phyloP scores from a whole-genome alignment of 2,329 filamentous ascomycete genomes.

The Ilyonectria destructans region DNA sequence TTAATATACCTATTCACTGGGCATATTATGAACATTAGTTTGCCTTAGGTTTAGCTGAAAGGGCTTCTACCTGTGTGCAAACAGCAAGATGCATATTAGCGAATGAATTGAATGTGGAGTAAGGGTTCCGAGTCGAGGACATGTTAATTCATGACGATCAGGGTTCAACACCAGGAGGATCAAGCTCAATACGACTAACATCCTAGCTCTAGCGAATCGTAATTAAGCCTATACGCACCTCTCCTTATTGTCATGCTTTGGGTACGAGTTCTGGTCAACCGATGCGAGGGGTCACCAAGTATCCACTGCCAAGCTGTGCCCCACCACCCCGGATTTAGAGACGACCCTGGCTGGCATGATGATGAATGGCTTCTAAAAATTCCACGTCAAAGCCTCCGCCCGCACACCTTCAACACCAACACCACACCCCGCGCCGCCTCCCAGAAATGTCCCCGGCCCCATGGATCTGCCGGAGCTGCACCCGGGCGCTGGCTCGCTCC shows the following conservation, averaged over 20 bases:
- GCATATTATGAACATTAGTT: no score
- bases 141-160: no score
- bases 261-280: neutral
- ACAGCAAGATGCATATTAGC: no score
- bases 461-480: conserved; percentile 58
- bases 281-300: no score
- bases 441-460: conserved; percentile 52
- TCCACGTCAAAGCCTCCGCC: conserved; percentile 22
- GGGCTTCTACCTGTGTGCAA: no score
- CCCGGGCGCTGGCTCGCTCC: conserved; percentile 49
- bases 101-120: no score
- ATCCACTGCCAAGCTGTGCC: neutral
- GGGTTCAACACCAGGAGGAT: no score
- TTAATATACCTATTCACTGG: no score
- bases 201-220: no score
- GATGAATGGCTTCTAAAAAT: conserved; percentile 40
- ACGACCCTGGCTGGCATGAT: conserved; percentile 16
- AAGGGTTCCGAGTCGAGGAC: no score
- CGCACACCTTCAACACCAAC: conserved; percentile 17
- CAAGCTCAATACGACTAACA: no score
- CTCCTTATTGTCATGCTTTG: neutral
- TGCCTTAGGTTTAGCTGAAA: no score
- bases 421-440: neutral
- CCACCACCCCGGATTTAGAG: conserved; percentile 35
- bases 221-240: neutral